Conservation (phyloP, 2,329 filamentous ascomycete species). For the Harringtonia lauricola region DNA sequence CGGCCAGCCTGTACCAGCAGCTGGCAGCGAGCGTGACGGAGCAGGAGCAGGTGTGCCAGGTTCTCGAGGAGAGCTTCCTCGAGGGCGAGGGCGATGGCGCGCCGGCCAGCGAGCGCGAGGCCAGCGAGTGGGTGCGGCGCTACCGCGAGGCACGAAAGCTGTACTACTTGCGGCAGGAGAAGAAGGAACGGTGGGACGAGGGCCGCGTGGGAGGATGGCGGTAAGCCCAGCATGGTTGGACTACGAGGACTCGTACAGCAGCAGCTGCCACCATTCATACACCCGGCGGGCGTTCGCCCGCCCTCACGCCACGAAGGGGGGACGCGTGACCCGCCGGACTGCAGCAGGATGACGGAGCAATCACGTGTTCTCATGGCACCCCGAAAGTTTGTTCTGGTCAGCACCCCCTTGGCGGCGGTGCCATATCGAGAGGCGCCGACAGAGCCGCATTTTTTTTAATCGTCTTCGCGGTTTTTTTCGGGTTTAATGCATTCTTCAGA, state of each 20-base stretch:
- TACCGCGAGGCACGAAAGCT: conserved; percentile 72
- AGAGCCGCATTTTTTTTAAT: no score
- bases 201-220: conserved; percentile 91
- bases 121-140: conserved; percentile 70
- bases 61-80: conserved; percentile 87
- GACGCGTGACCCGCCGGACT: no score
- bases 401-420: no score
- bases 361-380: no score
- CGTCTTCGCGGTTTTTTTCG: no score
- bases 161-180: conserved; percentile 71
- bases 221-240: conserved; percentile 20
- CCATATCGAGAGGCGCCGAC: no score
- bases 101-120: conserved; percentile 67
- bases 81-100: conserved; percentile 46
- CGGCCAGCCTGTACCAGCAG: conserved; percentile 75
- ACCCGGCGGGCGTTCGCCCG: no score
- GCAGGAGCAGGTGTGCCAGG: conserved; percentile 69
- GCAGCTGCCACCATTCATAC: no score
- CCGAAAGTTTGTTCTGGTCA: no score
- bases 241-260: background rate
- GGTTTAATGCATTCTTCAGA: no score
- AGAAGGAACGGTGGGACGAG: conserved; percentile 92
- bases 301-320: no score
- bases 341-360: no score
- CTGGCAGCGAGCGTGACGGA: conserved; percentile 68